Percentiles rank a stretch among this genome's conserved stretches.
phyloP scores from a whole-genome alignment of 768 basidiomycete genomes.

The Podaxis carcinomalis region DNA sequence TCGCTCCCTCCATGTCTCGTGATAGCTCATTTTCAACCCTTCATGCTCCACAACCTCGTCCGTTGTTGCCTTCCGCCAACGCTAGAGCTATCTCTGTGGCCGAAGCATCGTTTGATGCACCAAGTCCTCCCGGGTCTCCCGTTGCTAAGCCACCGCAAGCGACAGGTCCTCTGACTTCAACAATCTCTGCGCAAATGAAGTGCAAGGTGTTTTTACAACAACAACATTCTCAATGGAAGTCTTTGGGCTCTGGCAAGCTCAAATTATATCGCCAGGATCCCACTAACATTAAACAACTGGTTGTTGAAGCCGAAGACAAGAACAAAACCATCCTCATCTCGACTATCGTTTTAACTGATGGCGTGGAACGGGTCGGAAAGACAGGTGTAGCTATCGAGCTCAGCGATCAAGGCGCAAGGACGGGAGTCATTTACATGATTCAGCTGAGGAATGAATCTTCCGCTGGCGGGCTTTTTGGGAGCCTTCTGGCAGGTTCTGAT shows the following conservation, averaged over 20 bases:
- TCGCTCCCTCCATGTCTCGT: conserved; percentile 29
- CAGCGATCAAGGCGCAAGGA: conserved; percentile 85
- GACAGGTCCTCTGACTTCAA: conserved; percentile 69
- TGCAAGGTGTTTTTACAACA: conserved; percentile 98
- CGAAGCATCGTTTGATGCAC: conserved; percentile 54
- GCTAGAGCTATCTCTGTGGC: conserved; percentile 48
- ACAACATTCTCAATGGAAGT: conserved; percentile 97
- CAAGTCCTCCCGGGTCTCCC: conserved; percentile 85
- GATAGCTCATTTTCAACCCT: conserved; percentile 35
- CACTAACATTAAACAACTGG: conserved; percentile 92
- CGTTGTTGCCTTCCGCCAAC: conserved; percentile 63
- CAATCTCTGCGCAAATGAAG: conserved; percentile 88
- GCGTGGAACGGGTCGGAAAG: conserved; percentile 97
- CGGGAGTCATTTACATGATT: conserved; percentile 96
- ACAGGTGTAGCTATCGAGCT: conserved; percentile 97
- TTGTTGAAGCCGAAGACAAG: conserved; percentile 82
- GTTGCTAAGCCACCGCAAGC: conserved; percentile 46
- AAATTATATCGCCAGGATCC: conserved; percentile 84
- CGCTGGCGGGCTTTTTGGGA: conserved; percentile 81
- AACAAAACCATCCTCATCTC: conserved; percentile 81
- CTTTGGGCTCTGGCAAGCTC: conserved; percentile 81
- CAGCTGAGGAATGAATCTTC: conserved; percentile 87
- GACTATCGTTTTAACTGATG: conserved; percentile 93
- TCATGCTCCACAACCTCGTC: conserved; percentile 41
- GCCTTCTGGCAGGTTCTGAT: conserved; percentile 84